A percentile compares a stretch with the other conserved stretches of the same genome.
These are phyloP conservation scores for Gossypium bickii DNA, from an alignment of 345 rosid species.

Conservation along the genomic window DNA sequence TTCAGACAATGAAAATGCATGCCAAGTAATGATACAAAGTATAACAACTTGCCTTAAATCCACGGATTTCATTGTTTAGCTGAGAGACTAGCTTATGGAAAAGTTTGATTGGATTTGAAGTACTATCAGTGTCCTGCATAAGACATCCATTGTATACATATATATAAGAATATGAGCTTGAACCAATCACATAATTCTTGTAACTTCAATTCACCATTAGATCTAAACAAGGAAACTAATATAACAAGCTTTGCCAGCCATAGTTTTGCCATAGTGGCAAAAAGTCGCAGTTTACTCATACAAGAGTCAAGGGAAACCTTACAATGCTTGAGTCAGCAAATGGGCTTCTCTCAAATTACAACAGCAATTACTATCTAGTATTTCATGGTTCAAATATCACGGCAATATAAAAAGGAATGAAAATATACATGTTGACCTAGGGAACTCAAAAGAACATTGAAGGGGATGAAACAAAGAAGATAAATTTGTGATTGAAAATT, in stretches of 20 bases:
- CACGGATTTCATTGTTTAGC: slow-evolving; percentile 42
- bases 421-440: background rate
- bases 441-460: background rate
- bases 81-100: slow-evolving; percentile 48
- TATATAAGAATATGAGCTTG: background rate
- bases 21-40: background rate
- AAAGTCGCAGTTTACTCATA: background rate
- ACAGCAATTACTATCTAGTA: background rate
- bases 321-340: background rate
- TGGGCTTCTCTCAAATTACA: background rate
- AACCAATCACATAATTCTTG: background rate
- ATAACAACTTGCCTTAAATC: slow-evolving; percentile 36
- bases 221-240: background rate
- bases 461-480: background rate
- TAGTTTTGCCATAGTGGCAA: background rate
- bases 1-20: background rate
- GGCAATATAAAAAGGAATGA: background rate
- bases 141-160: background rate
- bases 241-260: slow-evolving; percentile 3
- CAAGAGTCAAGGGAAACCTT: background rate
- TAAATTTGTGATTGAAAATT: background rate
- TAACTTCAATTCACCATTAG: background rate
- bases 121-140: slow-evolving; percentile 32
- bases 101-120: slow-evolving; percentile 36
- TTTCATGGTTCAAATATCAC: background rate